phyloP scores from a whole-genome alignment of 768 basidiomycete species.

The Naganishia kalamii region DNA sequence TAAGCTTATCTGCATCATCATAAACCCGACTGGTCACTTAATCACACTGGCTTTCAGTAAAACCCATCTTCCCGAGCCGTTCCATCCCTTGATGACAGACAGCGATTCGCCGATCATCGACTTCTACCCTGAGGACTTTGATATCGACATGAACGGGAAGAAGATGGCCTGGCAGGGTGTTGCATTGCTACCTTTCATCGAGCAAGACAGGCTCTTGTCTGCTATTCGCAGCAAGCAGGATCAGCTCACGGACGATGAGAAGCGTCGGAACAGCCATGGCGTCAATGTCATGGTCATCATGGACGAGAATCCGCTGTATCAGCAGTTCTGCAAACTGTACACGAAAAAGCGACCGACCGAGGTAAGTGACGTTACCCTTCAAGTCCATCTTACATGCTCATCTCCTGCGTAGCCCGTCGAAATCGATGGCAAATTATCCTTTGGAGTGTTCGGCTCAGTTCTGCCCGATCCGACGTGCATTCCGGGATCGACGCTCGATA shows the following conservation, averaged over 20 bases:
- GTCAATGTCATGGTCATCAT: constrained; percentile 73
- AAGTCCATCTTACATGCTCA: constrained; percentile 16
- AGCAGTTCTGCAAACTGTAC: constrained; percentile 80
- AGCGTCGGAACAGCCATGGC: constrained; percentile 77
- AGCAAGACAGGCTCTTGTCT: constrained; percentile 69
- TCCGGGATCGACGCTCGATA: constrained; percentile 83
- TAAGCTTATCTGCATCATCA: constrained; percentile 41
- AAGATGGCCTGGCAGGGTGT: constrained; percentile 99
- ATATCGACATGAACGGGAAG: constrained; percentile 99
- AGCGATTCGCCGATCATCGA: constrained; percentile 87
- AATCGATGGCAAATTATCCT: constrained; percentile 63
- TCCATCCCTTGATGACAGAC: constrained; percentile 81
- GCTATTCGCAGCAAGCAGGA: constrained; percentile 63
- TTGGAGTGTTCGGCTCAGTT: constrained; percentile 72
- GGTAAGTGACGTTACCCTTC: constrained; percentile 50
- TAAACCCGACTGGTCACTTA: constrained; percentile 13
- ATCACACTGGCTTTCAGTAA: constrained; percentile 53
- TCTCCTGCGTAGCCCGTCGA: constrained; percentile 59
- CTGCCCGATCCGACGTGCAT: constrained; percentile 80
- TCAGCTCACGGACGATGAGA: constrained; percentile 70
- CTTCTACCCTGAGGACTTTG: constrained; percentile 85
- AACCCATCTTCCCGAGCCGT: constrained; percentile 74
- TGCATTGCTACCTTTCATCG: constrained; percentile 91
- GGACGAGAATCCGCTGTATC: constrained; percentile 77
- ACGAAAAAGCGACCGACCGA: constrained; percentile 76